Evolutionary conservation across 257 asterid species (phyloP).

Genomic region (Apocynum venetum): DNA sequence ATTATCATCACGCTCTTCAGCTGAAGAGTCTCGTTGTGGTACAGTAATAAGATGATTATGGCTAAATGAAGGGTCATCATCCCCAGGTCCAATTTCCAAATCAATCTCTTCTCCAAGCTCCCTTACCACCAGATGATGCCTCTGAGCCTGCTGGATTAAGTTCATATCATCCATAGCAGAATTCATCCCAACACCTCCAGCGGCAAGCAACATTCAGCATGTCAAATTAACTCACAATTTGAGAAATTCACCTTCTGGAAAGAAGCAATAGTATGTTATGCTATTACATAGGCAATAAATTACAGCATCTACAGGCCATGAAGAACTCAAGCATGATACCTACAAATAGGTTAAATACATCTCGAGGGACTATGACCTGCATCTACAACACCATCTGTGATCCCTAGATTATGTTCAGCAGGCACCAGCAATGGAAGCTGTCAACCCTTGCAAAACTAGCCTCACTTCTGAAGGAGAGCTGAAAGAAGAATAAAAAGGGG

Average conservation of each 20-base stretch:
- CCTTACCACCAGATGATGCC: constrained; percentile 85
- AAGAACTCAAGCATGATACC: not conserved
- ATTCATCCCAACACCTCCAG: constrained; percentile 74
- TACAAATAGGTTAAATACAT: not conserved
- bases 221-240: constrained; percentile 29
- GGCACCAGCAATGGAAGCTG: not conserved
- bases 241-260: not conserved
- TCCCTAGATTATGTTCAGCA: not conserved
- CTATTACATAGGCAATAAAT: not conserved
- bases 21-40: constrained; percentile 75
- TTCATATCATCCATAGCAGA: constrained; percentile 93
- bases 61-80: constrained; percentile 71
- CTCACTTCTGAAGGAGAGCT: not conserved
- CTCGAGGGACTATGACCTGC: not conserved
- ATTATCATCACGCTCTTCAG: constrained; percentile 67
- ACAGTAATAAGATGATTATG: constrained; percentile 61
- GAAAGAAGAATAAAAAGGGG: not conserved
- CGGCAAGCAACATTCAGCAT: constrained; percentile 93
- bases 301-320: not conserved
- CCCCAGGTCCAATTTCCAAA: constrained; percentile 91
- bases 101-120: constrained; percentile 95
- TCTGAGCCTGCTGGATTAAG: constrained; percentile 88
- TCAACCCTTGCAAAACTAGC: not conserved
- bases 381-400: not conserved
- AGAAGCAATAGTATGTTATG: not conserved